These are phyloP conservation scores for Fraxinus dipetala DNA, from an alignment of 305 asterid genomes.

Conservation along the genomic window DNA sequence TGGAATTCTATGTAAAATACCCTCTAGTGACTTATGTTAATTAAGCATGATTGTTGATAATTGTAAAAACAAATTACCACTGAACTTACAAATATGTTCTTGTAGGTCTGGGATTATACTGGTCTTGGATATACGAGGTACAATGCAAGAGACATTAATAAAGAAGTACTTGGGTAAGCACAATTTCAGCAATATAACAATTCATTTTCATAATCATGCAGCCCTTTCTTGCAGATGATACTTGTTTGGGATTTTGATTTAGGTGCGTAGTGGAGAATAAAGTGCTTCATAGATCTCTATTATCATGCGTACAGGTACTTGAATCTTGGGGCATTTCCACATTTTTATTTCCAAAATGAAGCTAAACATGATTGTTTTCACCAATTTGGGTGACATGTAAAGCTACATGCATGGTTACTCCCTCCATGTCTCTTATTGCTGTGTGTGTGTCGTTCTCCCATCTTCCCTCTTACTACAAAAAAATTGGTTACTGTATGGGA, in stretches of 20 bases:
- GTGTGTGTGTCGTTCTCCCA: neutral
- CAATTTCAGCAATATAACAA: slow-evolving; percentile 20
- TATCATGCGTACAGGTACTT: slow-evolving; percentile 73
- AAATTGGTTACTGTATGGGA: neutral
- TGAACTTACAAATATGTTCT: slow-evolving; percentile 7
- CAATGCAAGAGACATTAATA: slow-evolving; percentile 73
- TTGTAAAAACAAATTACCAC: slow-evolving; percentile 5
- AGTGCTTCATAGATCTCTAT: slow-evolving; percentile 80
- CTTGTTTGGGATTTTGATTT: slow-evolving; percentile 30
- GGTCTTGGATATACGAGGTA: slow-evolving; percentile 94
- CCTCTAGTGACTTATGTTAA: neutral
- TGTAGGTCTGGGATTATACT: slow-evolving; percentile 97
- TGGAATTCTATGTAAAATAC: neutral
- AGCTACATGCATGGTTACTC: neutral
- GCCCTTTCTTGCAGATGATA: slow-evolving; percentile 30
- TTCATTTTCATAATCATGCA: slow-evolving; percentile 20
- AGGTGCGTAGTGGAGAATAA: slow-evolving; percentile 99
- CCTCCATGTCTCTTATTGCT: neutral
- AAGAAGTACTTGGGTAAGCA: slow-evolving; percentile 81
- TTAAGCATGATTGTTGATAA: neutral
- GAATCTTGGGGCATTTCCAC: slow-evolving; percentile 14
- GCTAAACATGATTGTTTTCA: slow-evolving; percentile 1
- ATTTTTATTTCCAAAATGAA: slow-evolving; percentile 9
- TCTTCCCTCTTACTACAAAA: neutral
- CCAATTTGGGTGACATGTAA: neutral